Percentiles rank a stretch among this genome's conserved stretches.
phyloP scores from a whole-genome alignment of 2,329 filamentous ascomycete species.

The Claviceps spartinae region DNA sequence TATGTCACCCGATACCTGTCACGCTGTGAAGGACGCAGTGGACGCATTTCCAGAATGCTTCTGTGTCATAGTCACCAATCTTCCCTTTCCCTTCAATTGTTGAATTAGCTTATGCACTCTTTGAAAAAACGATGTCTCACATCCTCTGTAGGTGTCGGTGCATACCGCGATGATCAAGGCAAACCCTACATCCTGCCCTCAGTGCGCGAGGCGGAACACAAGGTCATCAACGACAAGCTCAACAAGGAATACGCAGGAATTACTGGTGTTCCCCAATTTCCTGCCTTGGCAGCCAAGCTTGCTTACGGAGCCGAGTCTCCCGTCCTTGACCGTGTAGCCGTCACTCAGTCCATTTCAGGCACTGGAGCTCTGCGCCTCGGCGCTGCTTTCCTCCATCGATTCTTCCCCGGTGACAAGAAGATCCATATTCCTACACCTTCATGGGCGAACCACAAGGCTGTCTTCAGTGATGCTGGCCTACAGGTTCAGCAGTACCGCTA shows the following conservation, averaged over 20 bases:
- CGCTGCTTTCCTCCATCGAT: slow-evolving; percentile 81
- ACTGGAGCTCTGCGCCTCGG: slow-evolving; percentile 93
- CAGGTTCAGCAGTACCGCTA: slow-evolving; percentile 93
- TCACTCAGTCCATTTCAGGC: slow-evolving; percentile 96
- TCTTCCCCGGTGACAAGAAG: slow-evolving; percentile 83
- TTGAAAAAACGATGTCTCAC: slow-evolving; percentile 8
- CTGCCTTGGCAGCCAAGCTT: slow-evolving; percentile 76
- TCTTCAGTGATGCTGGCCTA: slow-evolving; percentile 87
- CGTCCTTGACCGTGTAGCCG: slow-evolving; percentile 66
- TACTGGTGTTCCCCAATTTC: slow-evolving; percentile 89
- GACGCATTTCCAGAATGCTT: neutral
- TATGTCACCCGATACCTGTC: slow-evolving; percentile 25
- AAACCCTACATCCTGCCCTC: slow-evolving; percentile 97
- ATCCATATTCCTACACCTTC: slow-evolving; percentile 94
- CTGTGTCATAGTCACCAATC: neutral
- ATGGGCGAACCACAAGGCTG: slow-evolving; percentile 96
- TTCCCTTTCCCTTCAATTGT: neutral
- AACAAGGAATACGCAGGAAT: slow-evolving; percentile 99
- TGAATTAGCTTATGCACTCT: slow-evolving; percentile 2
- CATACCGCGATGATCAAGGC: slow-evolving; percentile 95
- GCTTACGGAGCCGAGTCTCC: slow-evolving; percentile 77
- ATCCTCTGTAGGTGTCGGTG: slow-evolving; percentile 61
- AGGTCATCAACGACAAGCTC: slow-evolving; percentile 60
- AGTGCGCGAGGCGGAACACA: slow-evolving; percentile 77
- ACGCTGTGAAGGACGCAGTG: neutral